phyloP scores from a whole-genome alignment of 768 basidiomycete species.

The Leccinellum luteum region DNA sequence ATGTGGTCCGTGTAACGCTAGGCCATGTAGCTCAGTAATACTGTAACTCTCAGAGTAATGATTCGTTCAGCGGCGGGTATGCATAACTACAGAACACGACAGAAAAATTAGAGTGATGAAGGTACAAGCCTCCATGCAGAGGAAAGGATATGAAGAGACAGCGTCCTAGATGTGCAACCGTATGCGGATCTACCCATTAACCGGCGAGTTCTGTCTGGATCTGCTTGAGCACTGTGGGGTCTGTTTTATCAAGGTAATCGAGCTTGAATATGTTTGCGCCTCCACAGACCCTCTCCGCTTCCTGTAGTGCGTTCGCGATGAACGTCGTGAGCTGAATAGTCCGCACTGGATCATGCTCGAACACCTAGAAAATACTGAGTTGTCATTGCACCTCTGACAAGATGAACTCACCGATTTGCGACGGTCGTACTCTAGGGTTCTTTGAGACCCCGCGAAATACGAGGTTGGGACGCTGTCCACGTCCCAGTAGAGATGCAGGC shows the following conservation, averaged over 20 bases:
- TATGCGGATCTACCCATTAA: background rate
- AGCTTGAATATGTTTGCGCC: constrained; percentile 60
- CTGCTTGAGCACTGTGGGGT: constrained; percentile 72
- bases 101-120: background rate
- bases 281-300: constrained; percentile 59
- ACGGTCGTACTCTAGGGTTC: constrained; percentile 73
- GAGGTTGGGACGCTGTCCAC: constrained; percentile 52
- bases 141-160: background rate
- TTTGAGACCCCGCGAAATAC: constrained; percentile 63
- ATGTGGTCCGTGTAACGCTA: constrained; percentile 39
- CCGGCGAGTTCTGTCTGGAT: constrained; percentile 50
- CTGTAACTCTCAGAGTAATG: background rate
- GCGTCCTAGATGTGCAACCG: background rate
- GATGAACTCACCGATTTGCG: constrained; percentile 57
- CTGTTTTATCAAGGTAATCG: constrained; percentile 60
- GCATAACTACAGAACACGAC: constrained; percentile 2
- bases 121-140: background rate
- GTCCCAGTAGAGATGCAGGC: constrained; percentile 69
- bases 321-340: constrained; percentile 59
- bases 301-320: constrained; percentile 55
- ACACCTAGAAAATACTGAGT: constrained; percentile 48
- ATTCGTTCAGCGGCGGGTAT: background rate
- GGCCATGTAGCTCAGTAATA: constrained; percentile 7
- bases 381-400: background rate
- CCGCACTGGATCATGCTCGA: constrained; percentile 70